Base-by-base conservation (phyloP, 805 yeast genomes). In the Metschnikowia reukaufii region DNA sequence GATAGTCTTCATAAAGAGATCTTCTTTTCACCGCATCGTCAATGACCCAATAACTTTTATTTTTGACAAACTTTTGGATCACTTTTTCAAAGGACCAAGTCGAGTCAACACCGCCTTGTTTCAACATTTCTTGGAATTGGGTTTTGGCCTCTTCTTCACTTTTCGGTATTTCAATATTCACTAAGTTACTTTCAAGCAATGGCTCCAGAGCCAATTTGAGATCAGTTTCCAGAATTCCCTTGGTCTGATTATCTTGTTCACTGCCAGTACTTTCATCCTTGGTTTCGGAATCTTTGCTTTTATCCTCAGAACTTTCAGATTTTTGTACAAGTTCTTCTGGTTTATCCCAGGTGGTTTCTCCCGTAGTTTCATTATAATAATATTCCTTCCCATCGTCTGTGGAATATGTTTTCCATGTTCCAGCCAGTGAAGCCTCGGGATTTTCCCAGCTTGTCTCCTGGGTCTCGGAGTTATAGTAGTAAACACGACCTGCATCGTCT, bases 381-480 rank as follows among this genome's bases (percentile, higher is more conserved):
- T 89, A 89, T 16, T 72, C 69, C 43, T 68, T 68, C 2, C 91
- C 78, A 9, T 73, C 90, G 15, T 78, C 79, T 1, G 83, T 74
- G 17, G 68, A 67, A 32, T 67, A 71, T 15, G 82, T 71, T 20
- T 79, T 76, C 66, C 74, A 72, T 33, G 49, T 45, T 13, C 38
- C 42, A 3, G 49, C 51, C 8, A 20, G 53, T 46, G 74, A 79
- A 37, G 57, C 63, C 15, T 65, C 77, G 0, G 97, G 97, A 52
- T 82, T 81, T 20, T 86, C 88, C 96, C 97, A 89, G 42, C 83
- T 80, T 0, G 96, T 82, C 53, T 81, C 81, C 40, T 81, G 77
- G 0, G 92, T 84, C 21, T 61, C 73, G 0, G 77, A 44, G 52
- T 90, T 82, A 63, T 81, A 88, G 65, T 85, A 90, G 66, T 90